These are phyloP conservation scores for Lentithecium fluviatile DNA, from an alignment of 495 filamentous ascomycete species.

Conservation along the genomic window DNA sequence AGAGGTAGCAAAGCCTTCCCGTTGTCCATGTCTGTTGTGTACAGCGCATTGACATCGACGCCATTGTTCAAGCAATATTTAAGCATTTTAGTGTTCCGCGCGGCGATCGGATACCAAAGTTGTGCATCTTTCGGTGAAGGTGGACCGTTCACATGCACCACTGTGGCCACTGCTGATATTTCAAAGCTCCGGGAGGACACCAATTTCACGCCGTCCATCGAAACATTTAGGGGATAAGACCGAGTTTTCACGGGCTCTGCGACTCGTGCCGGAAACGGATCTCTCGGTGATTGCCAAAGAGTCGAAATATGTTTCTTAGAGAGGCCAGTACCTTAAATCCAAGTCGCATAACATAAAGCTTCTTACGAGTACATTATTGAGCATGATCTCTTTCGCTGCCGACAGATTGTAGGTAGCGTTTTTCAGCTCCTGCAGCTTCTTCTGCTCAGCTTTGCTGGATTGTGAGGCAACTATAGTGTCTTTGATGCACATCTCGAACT, in stretches of 20 bases:
- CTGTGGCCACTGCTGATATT: too few species aligned
- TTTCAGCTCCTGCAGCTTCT: neutral
- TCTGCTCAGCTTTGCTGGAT: neutral
- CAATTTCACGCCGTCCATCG: too few species aligned
- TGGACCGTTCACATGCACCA: neutral
- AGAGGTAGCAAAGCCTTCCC: neutral
- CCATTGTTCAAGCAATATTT: neutral
- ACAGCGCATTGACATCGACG: constrained; percentile 5
- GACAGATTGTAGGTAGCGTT: neutral
- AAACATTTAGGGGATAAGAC: too few species aligned
- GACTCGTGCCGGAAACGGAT: neutral
- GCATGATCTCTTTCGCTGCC: constrained; percentile 6
- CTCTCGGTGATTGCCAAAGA: neutral
- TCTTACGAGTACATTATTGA: neutral
- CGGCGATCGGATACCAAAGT: constrained; percentile 3
- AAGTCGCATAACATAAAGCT: neutral
- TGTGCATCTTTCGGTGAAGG: neutral
- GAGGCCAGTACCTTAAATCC: too few species aligned
- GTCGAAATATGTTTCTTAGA: neutral
- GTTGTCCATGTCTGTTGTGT: constrained; percentile 1
- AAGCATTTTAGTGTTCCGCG: neutral
- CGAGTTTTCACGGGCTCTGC: neutral
- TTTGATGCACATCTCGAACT: neutral
- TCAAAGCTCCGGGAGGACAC: too few species aligned
- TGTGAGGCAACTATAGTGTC: neutral